Percentiles rank a stretch among this genome's conserved stretches.
Conservation (phyloP, 345 rosid genomes). For the Euclidium syriacum region DNA sequence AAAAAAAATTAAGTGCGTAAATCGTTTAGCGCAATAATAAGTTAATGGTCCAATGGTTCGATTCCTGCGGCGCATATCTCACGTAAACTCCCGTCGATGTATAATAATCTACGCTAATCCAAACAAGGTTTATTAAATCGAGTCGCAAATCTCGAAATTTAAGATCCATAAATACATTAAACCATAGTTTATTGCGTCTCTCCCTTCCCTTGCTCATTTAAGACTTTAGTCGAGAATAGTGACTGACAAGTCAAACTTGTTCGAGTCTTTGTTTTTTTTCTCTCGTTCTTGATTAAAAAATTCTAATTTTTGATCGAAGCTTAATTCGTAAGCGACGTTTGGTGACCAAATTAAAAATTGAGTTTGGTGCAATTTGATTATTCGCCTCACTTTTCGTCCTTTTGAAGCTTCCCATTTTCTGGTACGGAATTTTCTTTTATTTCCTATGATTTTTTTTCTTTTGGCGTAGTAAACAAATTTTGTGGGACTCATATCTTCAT, state of each 20-base stretch:
- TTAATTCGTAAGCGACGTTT: slow-evolving; percentile 24
- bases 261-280: slow-evolving; percentile 1
- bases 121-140: not conserved
- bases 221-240: not conserved
- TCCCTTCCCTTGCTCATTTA: not conserved
- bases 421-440: not conserved
- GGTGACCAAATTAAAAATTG: slow-evolving; percentile 17
- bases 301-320: not conserved
- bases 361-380: slow-evolving; percentile 33
- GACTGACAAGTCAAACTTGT: slow-evolving; percentile 17
- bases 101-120: not conserved
- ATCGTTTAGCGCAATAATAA: not conserved
- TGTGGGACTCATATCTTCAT: slow-evolving; percentile 25
- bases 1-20: not conserved
- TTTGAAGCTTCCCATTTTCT: slow-evolving; percentile 37
- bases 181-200: slow-evolving; percentile 1
- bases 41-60: slow-evolving; percentile 2
- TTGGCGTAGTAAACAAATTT: slow-evolving; percentile 17
- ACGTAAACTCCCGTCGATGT: not conserved
- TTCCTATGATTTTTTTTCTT: not conserved
- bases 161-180: slow-evolving; percentile 12
- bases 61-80: not conserved
- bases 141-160: slow-evolving; percentile 23
- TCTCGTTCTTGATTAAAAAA: not conserved
- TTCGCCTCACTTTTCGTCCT: slow-evolving; percentile 41